A percentile compares a stretch with the other conserved stretches of the same genome.
Evolutionary conservation across 2,329 filamentous ascomycete species (phyloP).

Genomic region (Stachybotrys echinatus): DNA sequence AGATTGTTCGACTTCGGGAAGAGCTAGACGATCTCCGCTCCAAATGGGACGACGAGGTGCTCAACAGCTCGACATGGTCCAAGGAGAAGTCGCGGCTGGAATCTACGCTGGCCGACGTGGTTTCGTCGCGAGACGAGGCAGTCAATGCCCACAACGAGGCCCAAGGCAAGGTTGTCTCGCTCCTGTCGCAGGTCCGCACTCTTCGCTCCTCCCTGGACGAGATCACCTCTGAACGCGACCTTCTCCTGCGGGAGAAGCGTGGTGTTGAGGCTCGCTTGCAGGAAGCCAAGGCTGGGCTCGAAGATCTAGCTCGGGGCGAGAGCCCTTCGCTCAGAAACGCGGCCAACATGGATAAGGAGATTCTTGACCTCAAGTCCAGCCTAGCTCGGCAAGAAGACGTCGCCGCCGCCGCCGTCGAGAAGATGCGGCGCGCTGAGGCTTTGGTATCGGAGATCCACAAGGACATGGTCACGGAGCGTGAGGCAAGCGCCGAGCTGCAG

Average conservation of each 20-base stretch:
- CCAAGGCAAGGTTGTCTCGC: conserved; percentile 84
- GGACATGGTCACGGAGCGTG: conserved; percentile 81
- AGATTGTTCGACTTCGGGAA: conserved; percentile 85
- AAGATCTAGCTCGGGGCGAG: conserved; percentile 80
- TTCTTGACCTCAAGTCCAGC: conserved; percentile 82
- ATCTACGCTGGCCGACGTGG: conserved; percentile 80
- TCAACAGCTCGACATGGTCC: conserved; percentile 96
- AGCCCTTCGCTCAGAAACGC: conserved; percentile 86
- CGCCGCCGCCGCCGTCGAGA: conserved; percentile 84
- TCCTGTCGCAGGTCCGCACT: conserved; percentile 82
- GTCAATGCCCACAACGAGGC: conserved; percentile 91
- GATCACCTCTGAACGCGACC: conserved; percentile 76
- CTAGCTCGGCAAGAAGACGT: conserved; percentile 93
- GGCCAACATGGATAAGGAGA: conserved; percentile 80
- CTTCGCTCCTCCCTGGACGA: conserved; percentile 84
- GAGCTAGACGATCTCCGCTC: conserved; percentile 90
- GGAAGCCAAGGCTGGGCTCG: conserved; percentile 82
- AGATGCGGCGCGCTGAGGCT: conserved; percentile 92
- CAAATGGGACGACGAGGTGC: conserved; percentile 97
- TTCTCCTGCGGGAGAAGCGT: conserved; percentile 82
- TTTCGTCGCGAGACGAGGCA: conserved; percentile 88
- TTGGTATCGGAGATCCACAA: conserved; percentile 86
- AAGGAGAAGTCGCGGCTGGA: conserved; percentile 95
- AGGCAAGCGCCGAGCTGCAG: conserved; percentile 73
- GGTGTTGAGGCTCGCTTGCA: conserved; percentile 77